Percentiles rank a stretch among this genome's conserved stretches.
Conservation (phyloP, 73 alveolate genomes). For the Loxodes magnus region DNA sequence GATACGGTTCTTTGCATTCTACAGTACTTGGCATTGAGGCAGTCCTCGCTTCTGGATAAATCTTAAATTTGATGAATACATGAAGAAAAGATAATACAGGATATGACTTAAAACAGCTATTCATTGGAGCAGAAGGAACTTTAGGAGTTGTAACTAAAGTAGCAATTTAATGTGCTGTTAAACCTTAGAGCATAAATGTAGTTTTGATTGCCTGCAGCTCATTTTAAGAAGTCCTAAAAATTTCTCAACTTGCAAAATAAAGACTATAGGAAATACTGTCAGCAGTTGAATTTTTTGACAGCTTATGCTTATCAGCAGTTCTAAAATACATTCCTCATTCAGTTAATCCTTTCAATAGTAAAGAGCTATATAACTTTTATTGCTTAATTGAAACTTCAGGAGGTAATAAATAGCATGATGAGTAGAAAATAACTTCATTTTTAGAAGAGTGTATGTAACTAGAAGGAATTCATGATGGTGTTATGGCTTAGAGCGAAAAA, state of each 20-base stretch:
- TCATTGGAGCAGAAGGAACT: conserved; percentile 86
- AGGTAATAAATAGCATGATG: conserved; percentile 15
- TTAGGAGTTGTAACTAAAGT: conserved; percentile 68
- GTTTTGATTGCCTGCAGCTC: conserved; percentile 18
- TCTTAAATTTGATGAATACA: conserved; percentile 35
- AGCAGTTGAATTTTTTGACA: conserved; percentile 59
- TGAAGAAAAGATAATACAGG: conserved; percentile 80
- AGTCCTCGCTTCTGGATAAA: conserved; percentile 54
- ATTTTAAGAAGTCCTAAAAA: conserved; percentile 23
- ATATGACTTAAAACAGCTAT: conserved; percentile 56
- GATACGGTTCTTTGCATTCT: conserved; percentile 61
- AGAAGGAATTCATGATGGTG: conserved; percentile 28
- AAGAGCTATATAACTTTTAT: conserved; percentile 23
- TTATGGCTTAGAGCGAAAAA: conserved; percentile 26
- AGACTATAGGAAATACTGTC: conserved; percentile 22
- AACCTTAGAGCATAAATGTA: conserved; percentile 15
- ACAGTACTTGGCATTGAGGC: conserved; percentile 59
- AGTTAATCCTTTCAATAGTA: conserved; percentile 21
- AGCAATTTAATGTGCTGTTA: conserved; percentile 52
- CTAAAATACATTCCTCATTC: not conserved
- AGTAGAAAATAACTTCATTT: conserved; percentile 8
- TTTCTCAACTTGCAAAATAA: conserved; percentile 31
- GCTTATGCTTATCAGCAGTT: conserved; percentile 13
- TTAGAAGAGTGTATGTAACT: conserved; percentile 10
- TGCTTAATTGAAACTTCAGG: conserved; percentile 45